Evolutionary conservation across 352 stramenopile species (phyloP).

Genomic region (Globisporangium abappressorium): DNA sequence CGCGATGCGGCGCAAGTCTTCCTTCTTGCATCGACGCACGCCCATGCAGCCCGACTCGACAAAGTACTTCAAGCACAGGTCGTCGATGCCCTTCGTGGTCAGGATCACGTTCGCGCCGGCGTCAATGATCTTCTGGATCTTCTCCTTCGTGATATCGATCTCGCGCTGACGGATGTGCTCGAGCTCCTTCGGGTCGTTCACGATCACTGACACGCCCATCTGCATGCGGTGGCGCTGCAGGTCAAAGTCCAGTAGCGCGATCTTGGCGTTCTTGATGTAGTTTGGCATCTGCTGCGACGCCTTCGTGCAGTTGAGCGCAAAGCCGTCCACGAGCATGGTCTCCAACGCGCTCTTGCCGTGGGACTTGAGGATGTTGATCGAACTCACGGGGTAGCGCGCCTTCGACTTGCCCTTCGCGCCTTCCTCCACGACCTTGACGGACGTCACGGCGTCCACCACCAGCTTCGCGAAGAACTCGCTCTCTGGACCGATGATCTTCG

Average conservation of each 20-base stretch:
- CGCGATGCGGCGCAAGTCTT: slow-evolving; percentile 97
- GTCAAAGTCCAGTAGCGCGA: slow-evolving; percentile 99
- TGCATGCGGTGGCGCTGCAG: slow-evolving; percentile 98
- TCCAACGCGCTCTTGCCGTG: slow-evolving; percentile 89
- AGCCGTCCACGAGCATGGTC: slow-evolving; percentile 92
- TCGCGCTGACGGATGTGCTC: slow-evolving; percentile 98
- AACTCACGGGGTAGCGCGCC: slow-evolving; percentile 95
- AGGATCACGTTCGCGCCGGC: slow-evolving; percentile 98
- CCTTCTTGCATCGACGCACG: slow-evolving; percentile 96
- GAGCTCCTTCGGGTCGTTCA: slow-evolving; percentile 94
- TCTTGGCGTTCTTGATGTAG: slow-evolving; percentile 92
- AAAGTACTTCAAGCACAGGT: slow-evolving; percentile 99
- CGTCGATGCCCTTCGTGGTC: slow-evolving; percentile 99
- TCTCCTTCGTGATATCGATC: slow-evolving; percentile 99
- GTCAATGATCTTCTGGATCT: slow-evolving; percentile 99
- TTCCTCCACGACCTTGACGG: slow-evolving; percentile 92
- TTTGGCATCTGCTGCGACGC: slow-evolving; percentile 98
- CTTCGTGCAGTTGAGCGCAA: slow-evolving; percentile 97
- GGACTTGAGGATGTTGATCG: slow-evolving; percentile 99
- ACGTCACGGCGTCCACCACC: slow-evolving; percentile 96
- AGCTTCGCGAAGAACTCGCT: slow-evolving; percentile 97
- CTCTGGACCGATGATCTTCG: slow-evolving; percentile 98
- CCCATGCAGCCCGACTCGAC: slow-evolving; percentile 97
- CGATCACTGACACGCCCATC: slow-evolving; percentile 93
- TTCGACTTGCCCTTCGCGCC: slow-evolving; percentile 78